Evolutionary conservation across 495 filamentous ascomycete genomes (phyloP).

Genomic region (Pseudoneurospora amorphoporcata): DNA sequence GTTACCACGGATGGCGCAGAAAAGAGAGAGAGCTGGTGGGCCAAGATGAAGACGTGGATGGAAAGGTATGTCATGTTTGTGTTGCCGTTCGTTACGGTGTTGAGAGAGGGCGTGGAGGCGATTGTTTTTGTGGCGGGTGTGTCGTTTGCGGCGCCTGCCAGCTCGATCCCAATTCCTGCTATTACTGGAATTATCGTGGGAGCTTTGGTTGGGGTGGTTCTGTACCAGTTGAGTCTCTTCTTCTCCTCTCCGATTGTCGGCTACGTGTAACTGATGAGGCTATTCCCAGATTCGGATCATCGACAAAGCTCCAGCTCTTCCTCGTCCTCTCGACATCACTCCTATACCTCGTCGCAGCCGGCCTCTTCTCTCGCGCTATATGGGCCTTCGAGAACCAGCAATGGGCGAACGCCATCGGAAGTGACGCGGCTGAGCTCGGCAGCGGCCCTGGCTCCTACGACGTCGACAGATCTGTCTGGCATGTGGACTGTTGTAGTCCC

Average conservation of each 20-base stretch:
- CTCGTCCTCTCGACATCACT: slow-evolving; percentile 72
- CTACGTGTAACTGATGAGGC: neutral
- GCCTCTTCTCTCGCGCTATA: slow-evolving; percentile 66
- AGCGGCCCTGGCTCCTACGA: slow-evolving; percentile 80
- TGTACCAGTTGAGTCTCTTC: slow-evolving; percentile 62
- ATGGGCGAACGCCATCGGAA: slow-evolving; percentile 59
- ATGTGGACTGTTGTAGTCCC: slow-evolving; percentile 83
- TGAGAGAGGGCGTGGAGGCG: slow-evolving; percentile 73
- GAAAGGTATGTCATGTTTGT: slow-evolving; percentile 77
- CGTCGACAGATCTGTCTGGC: slow-evolving; percentile 77
- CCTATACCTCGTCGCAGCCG: slow-evolving; percentile 78
- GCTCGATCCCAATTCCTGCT: slow-evolving; percentile 63
- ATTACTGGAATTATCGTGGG: slow-evolving; percentile 58
- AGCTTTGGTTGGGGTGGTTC: slow-evolving; percentile 50
- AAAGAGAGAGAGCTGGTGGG: neutral
- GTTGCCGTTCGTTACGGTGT: slow-evolving; percentile 73
- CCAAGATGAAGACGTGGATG: slow-evolving; percentile 46
- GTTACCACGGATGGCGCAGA: neutral
- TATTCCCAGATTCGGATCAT: slow-evolving; percentile 33
- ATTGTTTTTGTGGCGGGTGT: slow-evolving; percentile 78
- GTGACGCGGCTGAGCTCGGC: slow-evolving; percentile 65
- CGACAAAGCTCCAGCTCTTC: slow-evolving; percentile 64
- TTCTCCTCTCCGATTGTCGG: neutral
- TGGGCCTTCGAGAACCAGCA: slow-evolving; percentile 59
- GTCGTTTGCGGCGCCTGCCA: slow-evolving; percentile 60